Evolutionary conservation across 139 green algal species (phyloP).

Genomic region (Coelastrella sp.): DNA sequence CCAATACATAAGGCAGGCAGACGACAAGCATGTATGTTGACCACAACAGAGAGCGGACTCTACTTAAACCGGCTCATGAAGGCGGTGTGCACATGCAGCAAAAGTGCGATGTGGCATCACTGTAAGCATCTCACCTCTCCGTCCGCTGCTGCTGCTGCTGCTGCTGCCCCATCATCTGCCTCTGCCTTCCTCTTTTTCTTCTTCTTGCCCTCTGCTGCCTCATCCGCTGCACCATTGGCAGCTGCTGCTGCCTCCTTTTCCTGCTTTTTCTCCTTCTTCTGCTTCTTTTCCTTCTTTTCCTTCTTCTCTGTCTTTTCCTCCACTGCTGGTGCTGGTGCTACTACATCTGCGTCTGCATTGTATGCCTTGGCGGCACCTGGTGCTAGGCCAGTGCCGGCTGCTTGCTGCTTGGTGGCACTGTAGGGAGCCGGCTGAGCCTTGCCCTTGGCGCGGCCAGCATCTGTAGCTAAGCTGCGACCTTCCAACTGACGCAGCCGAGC

Average conservation of each 20-base stretch:
- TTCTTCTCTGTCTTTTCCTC: slow-evolving; percentile 11
- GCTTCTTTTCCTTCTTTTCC: slow-evolving; percentile 29
- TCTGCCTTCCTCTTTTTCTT: slow-evolving; percentile 50
- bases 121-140: neutral
- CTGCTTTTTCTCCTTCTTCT: slow-evolving; percentile 49
- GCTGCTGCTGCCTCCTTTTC: slow-evolving; percentile 25
- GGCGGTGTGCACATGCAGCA: neutral
- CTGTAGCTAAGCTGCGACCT: slow-evolving; percentile 73
- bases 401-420: slow-evolving; percentile 68
- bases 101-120: neutral
- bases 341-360: slow-evolving; percentile 86
- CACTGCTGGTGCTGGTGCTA: slow-evolving; percentile 50
- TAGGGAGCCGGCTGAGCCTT: slow-evolving; percentile 74
- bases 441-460: slow-evolving; percentile 67
- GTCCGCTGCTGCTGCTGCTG: slow-evolving; percentile 31
- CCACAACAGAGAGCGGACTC: neutral
- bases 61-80: neutral
- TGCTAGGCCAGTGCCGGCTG: slow-evolving; percentile 48
- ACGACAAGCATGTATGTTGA: neutral
- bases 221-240: slow-evolving; percentile 18
- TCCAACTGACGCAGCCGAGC: slow-evolving; percentile 94
- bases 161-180: slow-evolving; percentile 21
- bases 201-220: slow-evolving; percentile 40
- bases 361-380: slow-evolving; percentile 77
- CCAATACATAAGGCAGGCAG: neutral